These are phyloP conservation scores for Phoma sp. DNA, from an alignment of 2,329 filamentous ascomycete genomes.

Conservation along the genomic window DNA sequence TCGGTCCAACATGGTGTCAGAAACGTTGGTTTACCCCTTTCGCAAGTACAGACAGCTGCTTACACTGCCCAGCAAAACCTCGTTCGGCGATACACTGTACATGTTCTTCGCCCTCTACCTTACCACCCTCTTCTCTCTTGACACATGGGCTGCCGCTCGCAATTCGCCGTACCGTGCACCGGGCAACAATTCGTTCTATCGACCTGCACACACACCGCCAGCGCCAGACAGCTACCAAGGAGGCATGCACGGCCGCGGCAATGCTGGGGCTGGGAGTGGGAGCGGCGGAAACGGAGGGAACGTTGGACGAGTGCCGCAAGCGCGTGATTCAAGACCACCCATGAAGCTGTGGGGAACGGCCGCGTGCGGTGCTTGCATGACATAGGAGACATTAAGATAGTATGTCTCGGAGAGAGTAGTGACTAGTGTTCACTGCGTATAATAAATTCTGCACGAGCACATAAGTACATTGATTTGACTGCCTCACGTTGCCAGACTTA, in stretches of 20 bases:
- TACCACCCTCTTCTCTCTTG: slow-evolving; percentile 49
- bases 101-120: slow-evolving; percentile 49
- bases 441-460: background rate
- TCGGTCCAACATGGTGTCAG: slow-evolving; percentile 1
- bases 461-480: too few species aligned
- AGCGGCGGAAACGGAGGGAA: slow-evolving; percentile 19
- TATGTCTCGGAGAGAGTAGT: background rate
- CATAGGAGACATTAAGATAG: background rate
- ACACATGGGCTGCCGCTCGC: slow-evolving; percentile 45
- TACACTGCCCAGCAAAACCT: slow-evolving; percentile 12
- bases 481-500: too few species aligned
- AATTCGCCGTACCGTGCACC: slow-evolving; percentile 41
- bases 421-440: background rate
- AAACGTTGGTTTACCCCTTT: slow-evolving; percentile 3
- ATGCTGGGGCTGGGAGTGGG: slow-evolving; percentile 24
- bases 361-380: slow-evolving; percentile 41
- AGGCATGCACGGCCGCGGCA: slow-evolving; percentile 39
- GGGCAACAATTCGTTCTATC: slow-evolving; percentile 26
- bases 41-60: background rate
- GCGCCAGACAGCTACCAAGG: slow-evolving; percentile 38
- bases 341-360: slow-evolving; percentile 36
- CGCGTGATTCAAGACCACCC: slow-evolving; percentile 36
- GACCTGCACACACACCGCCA: slow-evolving; percentile 28
- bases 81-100: slow-evolving; percentile 27
- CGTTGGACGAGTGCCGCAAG: slow-evolving; percentile 29